phyloP scores from a whole-genome alignment of 1,139 yeast species.

The Meyerozyma guilliermondii region DNA sequence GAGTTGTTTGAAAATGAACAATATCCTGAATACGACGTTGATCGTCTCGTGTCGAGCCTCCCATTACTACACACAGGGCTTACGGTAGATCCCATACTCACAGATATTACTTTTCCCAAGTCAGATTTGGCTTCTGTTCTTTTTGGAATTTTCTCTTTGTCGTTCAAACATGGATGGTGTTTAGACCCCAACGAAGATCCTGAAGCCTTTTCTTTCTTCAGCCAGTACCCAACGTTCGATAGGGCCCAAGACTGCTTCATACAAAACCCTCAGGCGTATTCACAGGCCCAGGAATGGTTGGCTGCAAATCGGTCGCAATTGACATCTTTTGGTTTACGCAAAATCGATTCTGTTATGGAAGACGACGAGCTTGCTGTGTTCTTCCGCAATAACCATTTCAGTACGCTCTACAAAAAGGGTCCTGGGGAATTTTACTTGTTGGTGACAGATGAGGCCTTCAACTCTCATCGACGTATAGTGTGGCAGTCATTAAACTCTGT shows the following conservation, averaged over 20 bases:
- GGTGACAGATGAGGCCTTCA: slow-evolving; percentile 70
- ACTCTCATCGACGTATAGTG: slow-evolving; percentile 42
- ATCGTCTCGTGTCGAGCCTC: slow-evolving; percentile 41
- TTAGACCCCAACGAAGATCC: slow-evolving; percentile 22
- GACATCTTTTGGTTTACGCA: slow-evolving; percentile 55
- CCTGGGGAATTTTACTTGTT: slow-evolving; percentile 50
- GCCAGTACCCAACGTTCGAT: slow-evolving; percentile 37
- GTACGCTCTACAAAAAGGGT: slow-evolving; percentile 56
- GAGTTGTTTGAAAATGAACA: neutral
- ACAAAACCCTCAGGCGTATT: slow-evolving; percentile 6
- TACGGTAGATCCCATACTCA: slow-evolving; percentile 64
- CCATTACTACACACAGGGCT: slow-evolving; percentile 72
- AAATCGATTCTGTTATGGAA: slow-evolving; percentile 38
- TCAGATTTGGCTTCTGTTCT: slow-evolving; percentile 29
- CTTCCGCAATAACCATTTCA: slow-evolving; percentile 83
- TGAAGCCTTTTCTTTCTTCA: slow-evolving; percentile 17
- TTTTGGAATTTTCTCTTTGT: slow-evolving; percentile 35
- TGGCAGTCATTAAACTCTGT: slow-evolving; percentile 75
- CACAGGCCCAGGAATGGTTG: slow-evolving; percentile 31
- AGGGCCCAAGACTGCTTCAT: slow-evolving; percentile 38
- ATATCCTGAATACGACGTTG: slow-evolving; percentile 17
- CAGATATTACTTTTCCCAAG: slow-evolving; percentile 54
- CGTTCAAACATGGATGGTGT: slow-evolving; percentile 51
- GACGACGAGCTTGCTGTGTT: slow-evolving; percentile 50
- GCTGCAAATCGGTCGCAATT: slow-evolving; percentile 60